Evolutionary conservation across 208 protist species (phyloP).

Genomic region (Polymyxa betae): DNA sequence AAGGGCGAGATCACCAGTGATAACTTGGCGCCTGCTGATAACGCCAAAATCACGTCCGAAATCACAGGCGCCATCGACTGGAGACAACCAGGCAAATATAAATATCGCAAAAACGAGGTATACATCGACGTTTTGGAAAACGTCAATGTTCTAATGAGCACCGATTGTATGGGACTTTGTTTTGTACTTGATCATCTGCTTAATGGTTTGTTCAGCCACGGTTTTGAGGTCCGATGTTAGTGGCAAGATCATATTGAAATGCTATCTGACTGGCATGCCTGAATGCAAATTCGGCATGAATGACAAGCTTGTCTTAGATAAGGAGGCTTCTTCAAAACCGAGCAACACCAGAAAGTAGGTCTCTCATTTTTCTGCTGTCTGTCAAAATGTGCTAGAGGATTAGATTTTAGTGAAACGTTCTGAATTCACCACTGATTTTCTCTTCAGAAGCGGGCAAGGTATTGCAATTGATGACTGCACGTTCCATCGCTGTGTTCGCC

Average conservation of each 20-base stretch:
- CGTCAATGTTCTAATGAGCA: slow-evolving; percentile 91
- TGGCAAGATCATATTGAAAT: slow-evolving; percentile 91
- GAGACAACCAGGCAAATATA: slow-evolving; percentile 61
- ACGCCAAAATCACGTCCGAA: slow-evolving; percentile 59
- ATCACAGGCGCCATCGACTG: slow-evolving; percentile 62
- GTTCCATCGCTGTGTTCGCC: slow-evolving; percentile 95
- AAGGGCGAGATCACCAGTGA: slow-evolving; percentile 71
- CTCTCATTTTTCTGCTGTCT: not conserved
- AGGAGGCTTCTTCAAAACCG: slow-evolving; percentile 7
- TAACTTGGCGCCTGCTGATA: not conserved
- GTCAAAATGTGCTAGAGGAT: too few species aligned
- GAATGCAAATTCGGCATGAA: slow-evolving; percentile 90
- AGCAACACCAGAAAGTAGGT: not conserved
- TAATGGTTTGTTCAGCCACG: slow-evolving; percentile 70
- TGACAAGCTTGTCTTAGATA: slow-evolving; percentile 65
- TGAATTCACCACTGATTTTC: too few species aligned
- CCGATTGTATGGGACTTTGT: slow-evolving; percentile 71
- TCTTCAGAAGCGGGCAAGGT: not conserved
- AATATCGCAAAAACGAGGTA: slow-evolving; percentile 93
- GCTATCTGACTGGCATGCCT: slow-evolving; percentile 95
- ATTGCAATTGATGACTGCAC: slow-evolving; percentile 88
- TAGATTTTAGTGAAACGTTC: too few species aligned
- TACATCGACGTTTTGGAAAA: slow-evolving; percentile 97
- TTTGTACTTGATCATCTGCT: slow-evolving; percentile 1
- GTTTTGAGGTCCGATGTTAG: slow-evolving; percentile 87